A percentile compares a stretch with the other conserved stretches of the same genome.
Conservation (phyloP, 352 stramenopile genomes). For the Stephanocyclus meneghinianus region DNA sequence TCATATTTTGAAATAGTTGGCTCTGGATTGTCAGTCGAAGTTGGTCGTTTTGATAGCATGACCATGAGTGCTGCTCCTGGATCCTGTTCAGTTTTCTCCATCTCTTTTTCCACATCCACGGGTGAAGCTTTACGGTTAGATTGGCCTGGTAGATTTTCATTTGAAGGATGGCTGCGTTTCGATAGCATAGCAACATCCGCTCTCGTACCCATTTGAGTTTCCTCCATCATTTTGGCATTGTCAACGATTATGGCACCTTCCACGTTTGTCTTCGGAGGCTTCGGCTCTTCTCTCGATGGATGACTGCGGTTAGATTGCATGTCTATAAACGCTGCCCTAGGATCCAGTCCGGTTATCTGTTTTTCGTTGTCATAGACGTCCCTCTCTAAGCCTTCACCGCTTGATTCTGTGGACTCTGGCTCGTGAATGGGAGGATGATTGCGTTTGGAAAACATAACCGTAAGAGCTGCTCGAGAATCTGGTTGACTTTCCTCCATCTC, state of each 20-base stretch:
- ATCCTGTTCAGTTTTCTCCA: too few species aligned
- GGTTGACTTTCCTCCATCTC: not conserved
- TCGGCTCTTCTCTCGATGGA: not conserved
- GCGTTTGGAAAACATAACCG: slow-evolving; percentile 13
- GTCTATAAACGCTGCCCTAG: slow-evolving; percentile 20
- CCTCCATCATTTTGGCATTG: not conserved
- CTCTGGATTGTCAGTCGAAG: too few species aligned
- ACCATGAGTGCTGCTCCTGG: too few species aligned
- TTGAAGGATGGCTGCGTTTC: slow-evolving; percentile 15
- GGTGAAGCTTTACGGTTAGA: too few species aligned
- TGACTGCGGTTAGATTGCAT: slow-evolving; percentile 24
- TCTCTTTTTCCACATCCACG: too few species aligned
- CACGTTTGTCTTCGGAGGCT: not conserved
- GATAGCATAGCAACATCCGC: slow-evolving; percentile 31
- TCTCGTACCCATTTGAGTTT: slow-evolving; percentile 6
- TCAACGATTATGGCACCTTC: slow-evolving; percentile 16
- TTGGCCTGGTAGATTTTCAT: too few species aligned
- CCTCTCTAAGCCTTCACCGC: not conserved
- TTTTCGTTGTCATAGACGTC: not conserved
- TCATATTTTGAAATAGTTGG: not conserved
- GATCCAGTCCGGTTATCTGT: slow-evolving; percentile 17
- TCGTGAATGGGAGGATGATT: not conserved
- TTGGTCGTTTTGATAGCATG: too few species aligned
- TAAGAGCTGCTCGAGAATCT: slow-evolving; percentile 10
- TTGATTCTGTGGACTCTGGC: slow-evolving; percentile 1